Evolutionary conservation across 2,329 filamentous ascomycete genomes (phyloP).

Genomic region (Boeremia lycopersici): DNA sequence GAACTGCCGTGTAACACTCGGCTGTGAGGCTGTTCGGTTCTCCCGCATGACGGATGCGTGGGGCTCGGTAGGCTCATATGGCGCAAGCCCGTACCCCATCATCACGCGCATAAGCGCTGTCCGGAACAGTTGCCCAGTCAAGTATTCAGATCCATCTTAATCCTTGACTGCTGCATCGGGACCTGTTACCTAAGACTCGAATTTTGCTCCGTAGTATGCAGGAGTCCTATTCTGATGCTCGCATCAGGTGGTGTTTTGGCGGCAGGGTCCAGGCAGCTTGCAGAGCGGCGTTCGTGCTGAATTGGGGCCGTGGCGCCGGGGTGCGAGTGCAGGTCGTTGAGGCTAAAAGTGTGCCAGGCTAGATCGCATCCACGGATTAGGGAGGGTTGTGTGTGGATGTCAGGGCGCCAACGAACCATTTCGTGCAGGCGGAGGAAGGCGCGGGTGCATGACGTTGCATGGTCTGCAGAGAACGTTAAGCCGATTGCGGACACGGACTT

Average conservation of each 20-base stretch:
- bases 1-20: slow-evolving; percentile 29
- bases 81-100: slow-evolving; percentile 22
- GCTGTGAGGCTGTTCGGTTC: slow-evolving; percentile 15
- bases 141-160: neutral
- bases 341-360: neutral
- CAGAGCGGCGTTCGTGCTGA: slow-evolving; percentile 7
- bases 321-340: slow-evolving; percentile 2
- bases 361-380: neutral
- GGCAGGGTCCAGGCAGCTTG: neutral
- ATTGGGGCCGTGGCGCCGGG: slow-evolving; percentile 16
- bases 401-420: slow-evolving; percentile 12
- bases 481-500: neutral
- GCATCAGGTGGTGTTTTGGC: neutral
- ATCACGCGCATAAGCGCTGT: slow-evolving; percentile 41
- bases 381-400: slow-evolving; percentile 12
- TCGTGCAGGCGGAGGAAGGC: slow-evolving; percentile 29
- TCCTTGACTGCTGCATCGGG: slow-evolving; percentile 4
- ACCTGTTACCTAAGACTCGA: slow-evolving; percentile 4
- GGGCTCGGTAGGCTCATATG: slow-evolving; percentile 14
- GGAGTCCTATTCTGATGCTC: slow-evolving; percentile 1
- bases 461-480: neutral
- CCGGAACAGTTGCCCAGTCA: slow-evolving; percentile 16
- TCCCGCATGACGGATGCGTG: slow-evolving; percentile 11
- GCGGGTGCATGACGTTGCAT: slow-evolving; percentile 20
- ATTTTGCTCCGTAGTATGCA: slow-evolving; percentile 3